Evolutionary conservation across 768 basidiomycete species (phyloP).

Genomic region (Tylopilus balloui): DNA sequence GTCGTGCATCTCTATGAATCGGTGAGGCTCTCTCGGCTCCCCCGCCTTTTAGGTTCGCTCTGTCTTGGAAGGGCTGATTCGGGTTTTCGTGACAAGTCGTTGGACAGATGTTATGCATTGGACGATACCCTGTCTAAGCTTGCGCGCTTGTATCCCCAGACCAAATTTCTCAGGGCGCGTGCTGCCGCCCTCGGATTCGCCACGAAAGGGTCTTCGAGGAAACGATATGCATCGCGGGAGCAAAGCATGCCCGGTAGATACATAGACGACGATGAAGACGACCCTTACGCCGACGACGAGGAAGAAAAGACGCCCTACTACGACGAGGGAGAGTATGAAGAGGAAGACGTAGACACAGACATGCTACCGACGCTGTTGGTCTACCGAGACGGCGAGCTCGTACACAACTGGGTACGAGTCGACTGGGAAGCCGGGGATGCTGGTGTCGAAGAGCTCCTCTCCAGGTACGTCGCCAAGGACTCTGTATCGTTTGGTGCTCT

Average conservation of each 20-base stretch:
- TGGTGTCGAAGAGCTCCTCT: conserved; percentile 66
- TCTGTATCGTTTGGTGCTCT: background rate
- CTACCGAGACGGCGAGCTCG: conserved; percentile 75
- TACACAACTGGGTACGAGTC: conserved; percentile 85
- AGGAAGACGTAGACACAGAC: conserved; percentile 70
- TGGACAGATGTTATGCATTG: conserved; percentile 68
- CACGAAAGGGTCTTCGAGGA: conserved; percentile 28
- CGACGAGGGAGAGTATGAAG: conserved; percentile 44
- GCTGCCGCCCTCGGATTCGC: conserved; percentile 75
- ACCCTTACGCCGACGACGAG: conserved; percentile 38
- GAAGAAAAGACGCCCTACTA: conserved; percentile 29
- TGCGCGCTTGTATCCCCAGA: conserved; percentile 63
- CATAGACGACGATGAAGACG: conserved; percentile 37
- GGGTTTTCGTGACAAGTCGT: conserved; percentile 42
- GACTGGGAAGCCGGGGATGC: conserved; percentile 76
- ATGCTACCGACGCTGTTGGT: conserved; percentile 77
- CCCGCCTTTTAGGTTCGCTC: too few species aligned
- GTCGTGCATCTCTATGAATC: conserved; percentile 84
- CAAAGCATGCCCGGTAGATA: conserved; percentile 23
- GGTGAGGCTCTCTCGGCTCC: conserved; percentile 47
- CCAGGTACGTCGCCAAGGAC: conserved; percentile 39
- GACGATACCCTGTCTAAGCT: conserved; percentile 66
- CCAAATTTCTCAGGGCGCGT: conserved; percentile 80
- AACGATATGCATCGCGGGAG: conserved; percentile 7
- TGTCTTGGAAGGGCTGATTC: too few species aligned